Conservation (phyloP, 495 filamentous ascomycete genomes). For the Aspergillus coremiiformis region DNA sequence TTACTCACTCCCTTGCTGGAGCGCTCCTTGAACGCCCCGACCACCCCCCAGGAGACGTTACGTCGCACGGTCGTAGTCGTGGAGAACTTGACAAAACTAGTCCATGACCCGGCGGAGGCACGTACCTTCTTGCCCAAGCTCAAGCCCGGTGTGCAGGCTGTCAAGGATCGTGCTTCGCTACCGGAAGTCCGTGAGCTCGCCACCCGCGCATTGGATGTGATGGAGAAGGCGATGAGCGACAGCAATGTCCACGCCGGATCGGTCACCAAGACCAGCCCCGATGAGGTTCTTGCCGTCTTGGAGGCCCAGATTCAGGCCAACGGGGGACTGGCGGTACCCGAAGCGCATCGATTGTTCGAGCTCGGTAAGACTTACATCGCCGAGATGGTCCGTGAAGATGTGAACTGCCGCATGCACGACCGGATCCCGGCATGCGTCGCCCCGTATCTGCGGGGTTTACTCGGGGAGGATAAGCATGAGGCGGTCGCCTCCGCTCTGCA, state of each 20-base stretch:
- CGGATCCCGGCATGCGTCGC: slow-evolving; percentile 59
- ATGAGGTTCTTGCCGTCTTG: slow-evolving; percentile 69
- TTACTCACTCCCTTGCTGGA: slow-evolving; percentile 93
- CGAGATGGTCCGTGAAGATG: slow-evolving; percentile 81
- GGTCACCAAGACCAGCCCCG: slow-evolving; percentile 60
- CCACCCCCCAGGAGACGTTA: slow-evolving; percentile 87
- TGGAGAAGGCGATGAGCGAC: slow-evolving; percentile 88
- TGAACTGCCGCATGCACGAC: slow-evolving; percentile 71
- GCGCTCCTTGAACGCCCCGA: slow-evolving; percentile 80
- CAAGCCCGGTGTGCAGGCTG: slow-evolving; percentile 84
- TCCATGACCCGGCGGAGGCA: slow-evolving; percentile 95
- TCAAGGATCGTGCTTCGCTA: slow-evolving; percentile 80
- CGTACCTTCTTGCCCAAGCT: slow-evolving; percentile 94
- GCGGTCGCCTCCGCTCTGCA: slow-evolving; percentile 59
- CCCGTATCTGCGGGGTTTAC: slow-evolving; percentile 69
- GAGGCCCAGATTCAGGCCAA: slow-evolving; percentile 65
- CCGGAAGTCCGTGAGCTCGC: slow-evolving; percentile 93
- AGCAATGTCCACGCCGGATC: slow-evolving; percentile 48
- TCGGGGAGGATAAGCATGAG: slow-evolving; percentile 49
- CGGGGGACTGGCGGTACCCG: slow-evolving; percentile 52
- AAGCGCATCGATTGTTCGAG: slow-evolving; percentile 56
- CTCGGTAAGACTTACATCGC: slow-evolving; percentile 67
- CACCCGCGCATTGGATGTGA: slow-evolving; percentile 70
- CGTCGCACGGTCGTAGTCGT: slow-evolving; percentile 96
- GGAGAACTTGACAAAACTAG: slow-evolving; percentile 96